These are phyloP conservation scores for Solanum paucissectum DNA, from an alignment of 257 asterid genomes.

Conservation along the genomic window DNA sequence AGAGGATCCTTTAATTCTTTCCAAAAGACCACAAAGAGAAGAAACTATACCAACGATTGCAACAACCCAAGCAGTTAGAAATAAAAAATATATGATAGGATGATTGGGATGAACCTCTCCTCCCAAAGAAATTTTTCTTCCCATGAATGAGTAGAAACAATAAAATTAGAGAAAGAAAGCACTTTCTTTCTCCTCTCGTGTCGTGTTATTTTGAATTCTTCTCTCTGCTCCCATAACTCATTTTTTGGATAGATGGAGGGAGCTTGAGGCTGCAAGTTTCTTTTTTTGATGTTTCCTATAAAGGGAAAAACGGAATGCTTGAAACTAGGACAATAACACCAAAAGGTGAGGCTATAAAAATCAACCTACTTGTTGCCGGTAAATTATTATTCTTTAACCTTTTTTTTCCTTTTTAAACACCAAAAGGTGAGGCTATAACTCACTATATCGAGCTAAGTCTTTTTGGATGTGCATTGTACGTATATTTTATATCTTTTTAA, in stretches of 20 bases:
- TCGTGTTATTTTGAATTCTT: neutral
- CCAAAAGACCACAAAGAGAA: conserved; percentile 44
- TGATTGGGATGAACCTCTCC: conserved; percentile 13
- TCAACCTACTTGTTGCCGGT: neutral
- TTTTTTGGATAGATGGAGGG: neutral
- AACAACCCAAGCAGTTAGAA: conserved; percentile 16
- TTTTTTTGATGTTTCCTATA: neutral
- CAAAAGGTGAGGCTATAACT: too few species aligned
- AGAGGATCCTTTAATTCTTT: conserved; percentile 13
- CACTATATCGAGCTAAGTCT: too few species aligned
- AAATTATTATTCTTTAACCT: neutral
- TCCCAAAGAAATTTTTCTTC: conserved; percentile 30
- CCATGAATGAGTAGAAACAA: conserved; percentile 25
- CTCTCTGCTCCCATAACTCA: neutral
- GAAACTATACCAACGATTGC: conserved; percentile 29
- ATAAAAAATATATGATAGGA: conserved; percentile 10
- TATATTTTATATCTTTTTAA: too few species aligned
- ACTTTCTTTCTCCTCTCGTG: neutral
- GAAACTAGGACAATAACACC: neutral
- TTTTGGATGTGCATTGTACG: neutral
- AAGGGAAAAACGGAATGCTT: neutral
- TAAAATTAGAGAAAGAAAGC: neutral
- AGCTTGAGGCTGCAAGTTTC: neutral
- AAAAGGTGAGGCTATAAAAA: neutral
- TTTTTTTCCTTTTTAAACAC: too few species aligned